phyloP scores from a whole-genome alignment of 768 basidiomycete species.

The Pilatotrama ljubarskyi region DNA sequence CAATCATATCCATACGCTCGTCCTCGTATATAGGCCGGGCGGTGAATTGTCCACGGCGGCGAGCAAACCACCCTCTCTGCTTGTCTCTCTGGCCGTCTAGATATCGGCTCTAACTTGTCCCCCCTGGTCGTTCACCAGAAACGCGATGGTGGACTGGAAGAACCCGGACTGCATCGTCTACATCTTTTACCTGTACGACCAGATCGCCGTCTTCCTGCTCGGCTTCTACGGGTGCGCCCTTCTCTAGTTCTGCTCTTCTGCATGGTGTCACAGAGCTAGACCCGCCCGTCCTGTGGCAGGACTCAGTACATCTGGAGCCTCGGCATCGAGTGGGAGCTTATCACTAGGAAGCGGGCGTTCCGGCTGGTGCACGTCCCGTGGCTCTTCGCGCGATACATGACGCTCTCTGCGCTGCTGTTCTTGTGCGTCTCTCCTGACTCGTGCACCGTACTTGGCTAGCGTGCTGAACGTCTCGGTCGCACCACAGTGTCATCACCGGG shows the following conservation, averaged over 20 bases:
- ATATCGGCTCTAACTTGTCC: too few relatives aligned
- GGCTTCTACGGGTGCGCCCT: slow-evolving; percentile 18
- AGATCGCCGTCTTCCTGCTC: slow-evolving; percentile 16
- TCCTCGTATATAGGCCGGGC: too few relatives aligned
- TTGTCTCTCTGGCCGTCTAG: background rate
- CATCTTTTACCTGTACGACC: slow-evolving; percentile 8
- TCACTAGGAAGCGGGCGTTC: slow-evolving; percentile 9
- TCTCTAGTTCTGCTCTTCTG: too few relatives aligned
- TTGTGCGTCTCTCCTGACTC: slow-evolving; percentile 1
- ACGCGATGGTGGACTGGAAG: slow-evolving; percentile 18
- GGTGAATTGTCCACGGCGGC: too few relatives aligned
- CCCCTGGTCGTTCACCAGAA: too few relatives aligned
- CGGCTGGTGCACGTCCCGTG: slow-evolving; percentile 8
- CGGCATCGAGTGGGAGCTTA: slow-evolving; percentile 10
- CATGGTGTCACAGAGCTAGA: too few relatives aligned
- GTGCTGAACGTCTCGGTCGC: background rate
- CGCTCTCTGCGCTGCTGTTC: slow-evolving; percentile 4
- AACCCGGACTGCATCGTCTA: slow-evolving; percentile 4
- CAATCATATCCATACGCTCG: too few relatives aligned
- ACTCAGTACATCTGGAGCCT: slow-evolving; percentile 7
- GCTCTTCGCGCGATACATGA: slow-evolving; percentile 13
- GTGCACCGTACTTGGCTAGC: too few relatives aligned
- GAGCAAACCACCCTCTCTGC: background rate
- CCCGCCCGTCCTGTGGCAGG: too few relatives aligned
- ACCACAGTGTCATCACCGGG: slow-evolving; percentile 1